Base-by-base conservation (phyloP, 2,329 filamentous ascomycete species). In the Sporothrix mexicana region DNA sequence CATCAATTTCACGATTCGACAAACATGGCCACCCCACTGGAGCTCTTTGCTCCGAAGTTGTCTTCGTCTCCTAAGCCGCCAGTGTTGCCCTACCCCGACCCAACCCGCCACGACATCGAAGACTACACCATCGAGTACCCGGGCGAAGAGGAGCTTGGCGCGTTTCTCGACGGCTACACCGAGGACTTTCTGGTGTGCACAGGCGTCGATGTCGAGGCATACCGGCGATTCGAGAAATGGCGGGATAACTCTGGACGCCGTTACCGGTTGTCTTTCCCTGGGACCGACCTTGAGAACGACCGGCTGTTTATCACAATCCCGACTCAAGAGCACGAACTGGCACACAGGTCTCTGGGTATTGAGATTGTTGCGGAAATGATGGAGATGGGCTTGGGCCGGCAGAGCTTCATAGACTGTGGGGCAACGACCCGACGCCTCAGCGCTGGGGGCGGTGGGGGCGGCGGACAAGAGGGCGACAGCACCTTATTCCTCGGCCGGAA, bases 101-200 rank as follows among this genome's bases (percentile, higher is more conserved):
- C 49, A 51, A 51, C 49, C 15, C 49, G 15, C 13, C 49, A 51
- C 49, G 49, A 51, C 15, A n/a, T 51, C 49, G 49, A 51, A 51
- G 49, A 51, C 49, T 51, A 51, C 49, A 51, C 49, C 9, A 51
- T 51, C 49, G 13, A 51, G 49, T 51, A 51, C 49, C 49, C 49
- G 49, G 49, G 45, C 49, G 49, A 51, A 51, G 49, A 51, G 49
- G 49, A 51, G 49, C 49, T 51, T 51, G 49, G 49, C 15, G 49
- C 49, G 49, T 51, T 51, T n/a, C 49, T 51, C 49, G 49, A 51
- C 13, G 13, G 49, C 15, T 51, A 51, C 49, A 51, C 49, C 49
- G 49, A 20, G 49, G 49, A 51, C 49, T 51, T 51, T 51, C 15
- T 51, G 13, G 49, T 51, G 9, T 51, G 49, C 8, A 20, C 49